These are phyloP conservation scores for Rhizopogon sp. DNA, from an alignment of 768 basidiomycete species.

Conservation along the genomic window DNA sequence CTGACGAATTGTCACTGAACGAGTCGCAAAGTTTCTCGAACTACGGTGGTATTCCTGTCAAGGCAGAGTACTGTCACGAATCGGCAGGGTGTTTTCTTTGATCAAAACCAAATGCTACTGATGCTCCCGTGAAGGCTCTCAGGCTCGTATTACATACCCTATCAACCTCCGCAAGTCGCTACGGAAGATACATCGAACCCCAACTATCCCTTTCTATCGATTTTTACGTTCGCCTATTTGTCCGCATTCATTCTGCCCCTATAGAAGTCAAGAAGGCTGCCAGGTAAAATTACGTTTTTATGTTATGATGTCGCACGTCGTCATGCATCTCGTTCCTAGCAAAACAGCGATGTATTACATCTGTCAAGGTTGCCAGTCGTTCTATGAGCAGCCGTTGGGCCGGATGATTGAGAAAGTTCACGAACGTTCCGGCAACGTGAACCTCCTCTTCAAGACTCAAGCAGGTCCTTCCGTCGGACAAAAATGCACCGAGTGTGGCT, in stretches of 20 bases:
- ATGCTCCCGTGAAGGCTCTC: slow-evolving; percentile 56
- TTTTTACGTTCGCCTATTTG: slow-evolving; percentile 92
- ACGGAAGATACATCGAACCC: slow-evolving; percentile 89
- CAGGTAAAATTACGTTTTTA: slow-evolving; percentile 47
- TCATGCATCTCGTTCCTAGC: slow-evolving; percentile 35
- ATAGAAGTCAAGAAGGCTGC: slow-evolving; percentile 79
- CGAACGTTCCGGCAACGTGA: slow-evolving; percentile 50
- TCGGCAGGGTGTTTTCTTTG: slow-evolving; percentile 44
- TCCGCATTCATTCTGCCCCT: slow-evolving; percentile 69
- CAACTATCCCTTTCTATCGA: slow-evolving; percentile 91
- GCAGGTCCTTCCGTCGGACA: slow-evolving; percentile 61
- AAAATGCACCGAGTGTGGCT: slow-evolving; percentile 80
- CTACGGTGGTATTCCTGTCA: slow-evolving; percentile 87
- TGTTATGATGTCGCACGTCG: neutral
- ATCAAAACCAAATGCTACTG: neutral
- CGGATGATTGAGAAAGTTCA: slow-evolving; percentile 58
- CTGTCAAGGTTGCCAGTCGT: slow-evolving; percentile 80
- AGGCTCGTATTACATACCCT: slow-evolving; percentile 86
- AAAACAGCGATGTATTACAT: slow-evolving; percentile 84
- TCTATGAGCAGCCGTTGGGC: slow-evolving; percentile 83
- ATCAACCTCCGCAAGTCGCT: slow-evolving; percentile 83
- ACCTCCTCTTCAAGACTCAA: slow-evolving; percentile 66
- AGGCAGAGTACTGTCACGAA: slow-evolving; percentile 96
- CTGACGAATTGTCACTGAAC: neutral
- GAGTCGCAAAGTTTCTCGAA: slow-evolving; percentile 69